Evolutionary conservation across 2,329 filamentous ascomycete genomes (phyloP).

Genomic region (Colletotrichum simmondsii): DNA sequence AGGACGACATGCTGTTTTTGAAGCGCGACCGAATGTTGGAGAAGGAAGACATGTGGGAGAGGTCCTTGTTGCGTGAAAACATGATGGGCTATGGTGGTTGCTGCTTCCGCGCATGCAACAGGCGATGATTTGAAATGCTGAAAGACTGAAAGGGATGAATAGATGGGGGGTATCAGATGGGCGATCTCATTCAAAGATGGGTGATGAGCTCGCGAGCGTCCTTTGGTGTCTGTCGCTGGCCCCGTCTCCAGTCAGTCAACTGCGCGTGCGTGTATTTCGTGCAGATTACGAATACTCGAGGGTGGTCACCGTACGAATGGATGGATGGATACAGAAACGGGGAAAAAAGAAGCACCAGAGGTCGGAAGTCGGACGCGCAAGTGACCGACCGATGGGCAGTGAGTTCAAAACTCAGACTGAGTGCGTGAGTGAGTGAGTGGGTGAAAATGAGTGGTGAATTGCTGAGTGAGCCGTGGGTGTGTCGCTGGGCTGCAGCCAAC

Average conservation of each 20-base stretch:
- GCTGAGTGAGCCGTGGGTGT: neutral
- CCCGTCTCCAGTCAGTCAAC: neutral
- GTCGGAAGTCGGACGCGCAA: neutral
- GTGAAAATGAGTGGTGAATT: neutral
- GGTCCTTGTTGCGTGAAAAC: constrained; percentile 29
- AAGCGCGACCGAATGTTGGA: constrained; percentile 26
- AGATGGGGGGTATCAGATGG: neutral
- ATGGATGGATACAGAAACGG: neutral
- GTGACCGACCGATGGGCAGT: neutral
- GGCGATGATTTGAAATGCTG: neutral
- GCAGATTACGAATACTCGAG: neutral
- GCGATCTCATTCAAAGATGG: neutral
- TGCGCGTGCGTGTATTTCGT: neutral
- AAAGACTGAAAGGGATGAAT: neutral
- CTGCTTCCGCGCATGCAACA: neutral
- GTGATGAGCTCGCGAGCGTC: neutral
- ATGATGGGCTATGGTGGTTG: constrained; percentile 2
- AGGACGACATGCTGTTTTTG: constrained; percentile 27
- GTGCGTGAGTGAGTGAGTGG: neutral
- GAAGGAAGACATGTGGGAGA: constrained; percentile 3
- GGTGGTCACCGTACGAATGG: neutral
- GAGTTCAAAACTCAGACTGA: too few species aligned
- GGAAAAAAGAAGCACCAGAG: neutral
- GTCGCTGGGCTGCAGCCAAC: neutral
- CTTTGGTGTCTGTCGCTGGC: neutral